Conservation (phyloP, 208 protist species). For the Eutreptiella sp. region DNA sequence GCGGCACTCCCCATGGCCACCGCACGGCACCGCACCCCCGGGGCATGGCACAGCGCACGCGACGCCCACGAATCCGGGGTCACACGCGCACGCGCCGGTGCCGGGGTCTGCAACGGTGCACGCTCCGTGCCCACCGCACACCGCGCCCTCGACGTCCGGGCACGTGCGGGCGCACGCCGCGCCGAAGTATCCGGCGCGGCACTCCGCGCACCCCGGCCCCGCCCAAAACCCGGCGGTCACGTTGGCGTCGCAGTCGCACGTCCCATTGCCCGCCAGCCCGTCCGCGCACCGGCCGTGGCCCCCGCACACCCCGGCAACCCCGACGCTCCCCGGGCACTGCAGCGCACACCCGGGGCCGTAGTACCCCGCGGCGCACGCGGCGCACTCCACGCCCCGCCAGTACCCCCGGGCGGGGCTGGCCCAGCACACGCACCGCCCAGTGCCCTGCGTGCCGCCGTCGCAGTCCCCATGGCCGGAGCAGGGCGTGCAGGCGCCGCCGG, state of each 20-base stretch:
- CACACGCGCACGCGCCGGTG: constrained; percentile 2
- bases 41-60: background rate
- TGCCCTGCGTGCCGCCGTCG: constrained; percentile 13
- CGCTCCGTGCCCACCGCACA: constrained; percentile 4
- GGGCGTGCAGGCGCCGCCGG: background rate
- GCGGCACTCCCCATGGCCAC: constrained; percentile 12
- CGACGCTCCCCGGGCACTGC: background rate
- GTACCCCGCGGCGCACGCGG: constrained; percentile 18
- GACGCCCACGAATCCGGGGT: background rate
- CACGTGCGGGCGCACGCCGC: background rate
- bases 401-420: background rate
- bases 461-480: constrained; percentile 13
- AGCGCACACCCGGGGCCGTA: constrained; percentile 11
- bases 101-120: constrained; percentile 13
- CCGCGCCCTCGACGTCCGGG: background rate
- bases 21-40: constrained; percentile 4
- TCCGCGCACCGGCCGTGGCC: background rate
- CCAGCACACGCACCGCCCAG: constrained; percentile 14
- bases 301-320: constrained; percentile 2
- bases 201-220: background rate
- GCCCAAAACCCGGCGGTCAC: background rate
- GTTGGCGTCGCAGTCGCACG: background rate
- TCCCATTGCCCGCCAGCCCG: background rate
- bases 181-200: background rate
- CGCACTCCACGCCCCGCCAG: constrained; percentile 15